Percentiles rank a stretch among this genome's conserved stretches.
Conservation (phyloP, 108 stramenopile genomes). For the Licmophora abbreviata region DNA sequence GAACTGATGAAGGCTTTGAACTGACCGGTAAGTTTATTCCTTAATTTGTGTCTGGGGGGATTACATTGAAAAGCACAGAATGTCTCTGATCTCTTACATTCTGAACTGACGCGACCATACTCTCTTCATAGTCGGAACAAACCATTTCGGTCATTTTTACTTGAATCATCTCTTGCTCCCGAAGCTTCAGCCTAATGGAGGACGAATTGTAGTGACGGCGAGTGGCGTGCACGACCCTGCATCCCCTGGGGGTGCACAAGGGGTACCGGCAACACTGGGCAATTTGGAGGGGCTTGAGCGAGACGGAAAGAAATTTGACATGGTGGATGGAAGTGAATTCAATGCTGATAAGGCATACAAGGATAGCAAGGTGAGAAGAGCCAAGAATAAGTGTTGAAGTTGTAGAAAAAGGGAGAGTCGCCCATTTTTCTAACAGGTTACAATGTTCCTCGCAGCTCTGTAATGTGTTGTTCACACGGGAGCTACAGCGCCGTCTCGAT, state of each 20-base stretch:
- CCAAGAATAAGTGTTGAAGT: neutral
- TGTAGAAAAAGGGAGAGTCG: too few species aligned
- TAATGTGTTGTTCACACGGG: conserved; percentile 80
- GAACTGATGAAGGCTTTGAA: conserved; percentile 74
- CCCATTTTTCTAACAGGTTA: neutral
- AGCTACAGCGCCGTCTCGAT: conserved; percentile 56
- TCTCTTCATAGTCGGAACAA: conserved; percentile 93
- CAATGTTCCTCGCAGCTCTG: conserved; percentile 38
- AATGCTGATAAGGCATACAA: conserved; percentile 91
- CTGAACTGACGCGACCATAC: too few species aligned
- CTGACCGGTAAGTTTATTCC: conserved; percentile 44
- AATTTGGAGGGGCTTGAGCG: conserved; percentile 62
- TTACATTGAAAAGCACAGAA: too few species aligned
- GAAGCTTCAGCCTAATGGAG: conserved; percentile 27
- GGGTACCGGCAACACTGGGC: conserved; percentile 65
- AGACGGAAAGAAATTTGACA: conserved; percentile 54
- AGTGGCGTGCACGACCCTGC: conserved; percentile 84
- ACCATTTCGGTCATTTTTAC: conserved; percentile 96
- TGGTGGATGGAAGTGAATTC: conserved; percentile 78
- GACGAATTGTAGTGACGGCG: conserved; percentile 74
- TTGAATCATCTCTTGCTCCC: conserved; percentile 72
- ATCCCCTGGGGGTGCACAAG: conserved; percentile 73
- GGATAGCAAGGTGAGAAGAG: conserved; percentile 44
- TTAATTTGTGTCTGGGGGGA: too few species aligned
- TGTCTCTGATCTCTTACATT: too few species aligned